A percentile compares a stretch with the other conserved stretches of the same genome.
Conservation (phyloP, 805 yeast species). For the Cyberlindnera saturnus region DNA sequence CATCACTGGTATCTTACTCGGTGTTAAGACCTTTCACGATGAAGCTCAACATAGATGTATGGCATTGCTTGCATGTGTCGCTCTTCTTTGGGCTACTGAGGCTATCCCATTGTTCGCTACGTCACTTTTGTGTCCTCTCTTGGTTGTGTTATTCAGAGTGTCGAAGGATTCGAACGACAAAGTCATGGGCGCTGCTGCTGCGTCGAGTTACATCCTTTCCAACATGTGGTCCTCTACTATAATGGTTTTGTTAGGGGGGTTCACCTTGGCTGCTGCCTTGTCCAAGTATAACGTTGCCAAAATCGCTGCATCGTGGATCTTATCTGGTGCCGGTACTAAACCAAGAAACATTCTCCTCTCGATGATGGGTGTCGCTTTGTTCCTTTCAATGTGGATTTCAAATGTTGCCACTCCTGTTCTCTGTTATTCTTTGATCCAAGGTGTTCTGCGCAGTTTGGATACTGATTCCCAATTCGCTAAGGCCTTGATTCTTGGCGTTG, state of each 20-base stretch:
- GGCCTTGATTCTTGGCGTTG: slow-evolving; percentile 84
- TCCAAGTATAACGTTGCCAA: slow-evolving; percentile 88
- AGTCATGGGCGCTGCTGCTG: slow-evolving; percentile 59
- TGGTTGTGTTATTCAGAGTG: slow-evolving; percentile 67
- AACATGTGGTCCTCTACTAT: slow-evolving; percentile 95
- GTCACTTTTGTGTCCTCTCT: slow-evolving; percentile 73
- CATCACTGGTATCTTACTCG: slow-evolving; percentile 48
- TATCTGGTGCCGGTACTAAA: slow-evolving; percentile 74
- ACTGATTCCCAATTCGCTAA: slow-evolving; percentile 74
- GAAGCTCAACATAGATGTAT: slow-evolving; percentile 55
- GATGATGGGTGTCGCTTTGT: slow-evolving; percentile 79
- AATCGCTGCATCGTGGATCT: slow-evolving; percentile 76
- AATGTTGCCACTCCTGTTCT: slow-evolving; percentile 96
- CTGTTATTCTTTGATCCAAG: slow-evolving; percentile 82
- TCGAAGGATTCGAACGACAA: slow-evolving; percentile 45
- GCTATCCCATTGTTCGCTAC: slow-evolving; percentile 92
- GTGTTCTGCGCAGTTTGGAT: slow-evolving; percentile 73
- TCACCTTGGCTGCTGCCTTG: slow-evolving; percentile 87
- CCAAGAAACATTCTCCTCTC: slow-evolving; percentile 73
- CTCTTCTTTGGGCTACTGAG: slow-evolving; percentile 93
- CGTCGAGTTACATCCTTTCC: slow-evolving; percentile 62
- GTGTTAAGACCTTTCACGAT: slow-evolving; percentile 58
- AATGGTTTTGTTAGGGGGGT: slow-evolving; percentile 85
- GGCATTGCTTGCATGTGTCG: slow-evolving; percentile 55
- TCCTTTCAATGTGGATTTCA: slow-evolving; percentile 91